Percentiles rank a stretch among this genome's conserved stretches.
Evolutionary conservation across 768 basidiomycete species (phyloP).

Genomic region (Podaxis pistillaris): DNA sequence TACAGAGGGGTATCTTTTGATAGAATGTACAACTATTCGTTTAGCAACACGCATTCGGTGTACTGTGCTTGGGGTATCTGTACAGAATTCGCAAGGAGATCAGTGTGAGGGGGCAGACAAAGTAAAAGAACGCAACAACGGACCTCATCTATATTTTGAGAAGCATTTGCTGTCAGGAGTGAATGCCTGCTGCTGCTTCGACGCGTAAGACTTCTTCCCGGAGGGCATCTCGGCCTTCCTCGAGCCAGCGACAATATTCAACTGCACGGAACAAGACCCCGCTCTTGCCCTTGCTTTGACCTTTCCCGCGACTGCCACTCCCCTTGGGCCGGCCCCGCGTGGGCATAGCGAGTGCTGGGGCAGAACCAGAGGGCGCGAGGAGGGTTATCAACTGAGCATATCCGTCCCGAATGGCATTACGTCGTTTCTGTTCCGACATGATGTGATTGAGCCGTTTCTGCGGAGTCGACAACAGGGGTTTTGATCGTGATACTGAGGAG

Average conservation of each 20-base stretch:
- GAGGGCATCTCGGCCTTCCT: conserved; percentile 75
- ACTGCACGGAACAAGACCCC: conserved; percentile 86
- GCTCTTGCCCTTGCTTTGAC: conserved; percentile 82
- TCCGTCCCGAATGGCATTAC: conserved; percentile 88
- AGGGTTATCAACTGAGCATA: conserved; percentile 84
- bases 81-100: neutral
- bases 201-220: conserved; percentile 63
- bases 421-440: conserved; percentile 91
- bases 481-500: conserved; percentile 36
- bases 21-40: neutral
- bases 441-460: conserved; percentile 93
- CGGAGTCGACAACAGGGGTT: conserved; percentile 74
- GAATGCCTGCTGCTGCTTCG: conserved; percentile 66
- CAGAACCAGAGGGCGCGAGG: conserved; percentile 72
- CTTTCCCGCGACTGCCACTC: conserved; percentile 64
- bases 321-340: conserved; percentile 81
- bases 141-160: neutral
- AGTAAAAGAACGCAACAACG: neutral
- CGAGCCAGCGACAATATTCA: conserved; percentile 84
- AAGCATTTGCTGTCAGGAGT: conserved; percentile 15
- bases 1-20: neutral
- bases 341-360: conserved; percentile 69
- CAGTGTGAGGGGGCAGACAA: neutral
- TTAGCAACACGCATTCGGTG: neutral
- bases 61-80: no score